A percentile compares a stretch with the other conserved stretches of the same genome.
Conservation (phyloP, 2,329 filamentous ascomycete genomes). For the Eutypella sp. region DNA sequence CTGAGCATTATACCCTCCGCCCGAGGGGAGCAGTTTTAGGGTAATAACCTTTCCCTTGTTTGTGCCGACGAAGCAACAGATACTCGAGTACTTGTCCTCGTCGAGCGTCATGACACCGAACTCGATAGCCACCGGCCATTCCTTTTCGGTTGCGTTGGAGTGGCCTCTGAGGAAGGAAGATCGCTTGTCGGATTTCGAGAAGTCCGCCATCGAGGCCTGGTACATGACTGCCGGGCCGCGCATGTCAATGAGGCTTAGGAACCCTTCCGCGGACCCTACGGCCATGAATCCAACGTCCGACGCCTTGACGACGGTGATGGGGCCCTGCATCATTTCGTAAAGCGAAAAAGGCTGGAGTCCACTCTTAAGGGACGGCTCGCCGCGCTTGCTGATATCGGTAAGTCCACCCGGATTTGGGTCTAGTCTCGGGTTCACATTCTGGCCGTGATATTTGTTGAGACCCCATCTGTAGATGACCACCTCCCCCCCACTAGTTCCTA, state of each 20-base stretch:
- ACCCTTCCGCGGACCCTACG: slow-evolving; percentile 77
- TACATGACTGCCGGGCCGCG: slow-evolving; percentile 83
- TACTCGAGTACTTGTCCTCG: slow-evolving; percentile 92
- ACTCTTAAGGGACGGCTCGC: slow-evolving; percentile 69
- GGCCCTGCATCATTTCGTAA: slow-evolving; percentile 77
- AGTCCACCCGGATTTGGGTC: slow-evolving; percentile 64
- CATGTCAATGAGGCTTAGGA: slow-evolving; percentile 77
- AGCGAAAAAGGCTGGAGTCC: slow-evolving; percentile 76
- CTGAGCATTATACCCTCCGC: slow-evolving; percentile 66
- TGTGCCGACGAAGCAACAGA: slow-evolving; percentile 87
- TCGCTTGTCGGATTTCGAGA: slow-evolving; percentile 71
- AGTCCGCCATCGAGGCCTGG: slow-evolving; percentile 65
- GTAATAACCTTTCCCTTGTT: slow-evolving; percentile 78
- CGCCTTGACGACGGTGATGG: slow-evolving; percentile 72
- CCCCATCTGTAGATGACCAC: slow-evolving; percentile 84
- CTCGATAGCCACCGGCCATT: slow-evolving; percentile 78
- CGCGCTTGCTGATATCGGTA: slow-evolving; percentile 67
- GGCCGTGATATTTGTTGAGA: slow-evolving; percentile 67
- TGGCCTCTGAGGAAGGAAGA: slow-evolving; percentile 63
- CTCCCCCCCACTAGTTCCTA: slow-evolving; percentile 79
- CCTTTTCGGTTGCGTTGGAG: slow-evolving; percentile 46
- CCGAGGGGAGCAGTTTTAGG: slow-evolving; percentile 81
- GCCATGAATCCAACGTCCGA: slow-evolving; percentile 94
- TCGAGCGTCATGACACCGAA: slow-evolving; percentile 93
- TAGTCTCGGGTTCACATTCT: slow-evolving; percentile 48